A percentile compares a stretch with the other conserved stretches of the same genome.
phyloP scores from a whole-genome alignment of 1,139 yeast genomes.

The Yamadazyma mexicana region DNA sequence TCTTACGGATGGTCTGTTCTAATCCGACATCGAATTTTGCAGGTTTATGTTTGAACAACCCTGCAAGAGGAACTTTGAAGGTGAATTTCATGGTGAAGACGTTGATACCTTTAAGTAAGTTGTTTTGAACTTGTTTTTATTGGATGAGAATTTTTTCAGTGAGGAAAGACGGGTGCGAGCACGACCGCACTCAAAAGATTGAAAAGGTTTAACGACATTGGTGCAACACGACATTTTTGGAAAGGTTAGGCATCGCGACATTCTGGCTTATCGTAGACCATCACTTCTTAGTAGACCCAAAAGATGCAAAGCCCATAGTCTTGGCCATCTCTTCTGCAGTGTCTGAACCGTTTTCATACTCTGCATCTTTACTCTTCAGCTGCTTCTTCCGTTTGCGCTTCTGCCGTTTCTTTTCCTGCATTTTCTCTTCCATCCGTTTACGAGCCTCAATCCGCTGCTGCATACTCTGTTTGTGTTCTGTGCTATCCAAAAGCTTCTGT shows the following conservation, averaged over 20 bases:
- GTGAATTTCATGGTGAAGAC: conserved; percentile 37
- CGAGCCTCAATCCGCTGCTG: conserved; percentile 45
- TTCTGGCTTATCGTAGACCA: too few species aligned
- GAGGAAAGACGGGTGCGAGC: neutral
- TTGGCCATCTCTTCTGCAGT: conserved; percentile 25
- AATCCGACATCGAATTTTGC: conserved; percentile 42
- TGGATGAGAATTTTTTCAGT: conserved; percentile 16
- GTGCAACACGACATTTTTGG: neutral
- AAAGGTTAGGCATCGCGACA: too few species aligned
- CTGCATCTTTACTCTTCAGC: neutral
- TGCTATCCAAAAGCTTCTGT: conserved; percentile 21
- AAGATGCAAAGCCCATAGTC: conserved; percentile 56
- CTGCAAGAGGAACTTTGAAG: conserved; percentile 43
- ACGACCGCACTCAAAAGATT: neutral
- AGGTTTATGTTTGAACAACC: conserved; percentile 38
- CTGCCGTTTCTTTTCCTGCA: conserved; percentile 22
- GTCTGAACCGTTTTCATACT: neutral
- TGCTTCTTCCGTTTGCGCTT: conserved; percentile 27
- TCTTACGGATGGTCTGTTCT: conserved; percentile 45
- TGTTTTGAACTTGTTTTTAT: conserved; percentile 19
- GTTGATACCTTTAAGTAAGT: conserved; percentile 8
- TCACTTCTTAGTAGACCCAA: neutral
- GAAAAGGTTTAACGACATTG: neutral
- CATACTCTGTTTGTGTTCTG: conserved; percentile 22
- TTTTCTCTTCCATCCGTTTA: conserved; percentile 36